Conservation (phyloP, 257 asterid genomes). For the Solanum peruvianum region DNA sequence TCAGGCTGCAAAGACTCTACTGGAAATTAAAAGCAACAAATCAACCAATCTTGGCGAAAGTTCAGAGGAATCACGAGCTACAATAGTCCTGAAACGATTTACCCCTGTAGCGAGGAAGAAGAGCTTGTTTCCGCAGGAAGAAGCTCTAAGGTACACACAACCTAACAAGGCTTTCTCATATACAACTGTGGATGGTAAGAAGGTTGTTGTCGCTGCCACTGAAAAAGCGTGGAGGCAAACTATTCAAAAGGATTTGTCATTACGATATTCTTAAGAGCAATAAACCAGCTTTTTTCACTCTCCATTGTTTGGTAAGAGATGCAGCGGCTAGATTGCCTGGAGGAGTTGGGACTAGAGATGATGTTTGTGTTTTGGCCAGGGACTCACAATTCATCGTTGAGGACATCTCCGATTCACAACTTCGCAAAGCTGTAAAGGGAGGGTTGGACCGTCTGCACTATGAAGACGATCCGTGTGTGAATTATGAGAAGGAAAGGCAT, state of each 20-base stretch:
- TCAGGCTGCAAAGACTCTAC: not conserved
- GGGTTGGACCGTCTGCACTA: slow-evolving; percentile 89
- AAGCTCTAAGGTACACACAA: too few relatives aligned
- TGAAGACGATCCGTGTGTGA: slow-evolving; percentile 92
- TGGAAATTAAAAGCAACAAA: not conserved
- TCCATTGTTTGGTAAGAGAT: slow-evolving; percentile 87
- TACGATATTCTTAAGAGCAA: slow-evolving; percentile 85
- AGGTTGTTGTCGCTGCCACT: too few relatives aligned
- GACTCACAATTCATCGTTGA: slow-evolving; percentile 90
- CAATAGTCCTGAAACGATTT: too few relatives aligned
- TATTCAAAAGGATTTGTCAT: slow-evolving; percentile 86
- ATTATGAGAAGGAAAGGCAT: slow-evolving; percentile 29
- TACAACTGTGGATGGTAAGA: too few relatives aligned
- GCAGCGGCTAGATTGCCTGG: slow-evolving; percentile 97
- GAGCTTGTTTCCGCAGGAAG: too few relatives aligned
- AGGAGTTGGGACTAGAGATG: slow-evolving; percentile 86
- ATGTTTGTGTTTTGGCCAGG: slow-evolving; percentile 77
- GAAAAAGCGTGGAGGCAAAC: slow-evolving; percentile 18
- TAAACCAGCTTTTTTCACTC: slow-evolving; percentile 85
- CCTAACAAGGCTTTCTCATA: too few relatives aligned
- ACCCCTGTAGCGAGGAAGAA: too few relatives aligned
- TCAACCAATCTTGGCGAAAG: not conserved
- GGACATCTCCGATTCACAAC: slow-evolving; percentile 78
- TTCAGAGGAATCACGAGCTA: too few relatives aligned
- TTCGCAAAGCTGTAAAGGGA: slow-evolving; percentile 82